Evolutionary conservation across 306 rosid species (phyloP).

Genomic region (Begonia fuchsioides): DNA sequence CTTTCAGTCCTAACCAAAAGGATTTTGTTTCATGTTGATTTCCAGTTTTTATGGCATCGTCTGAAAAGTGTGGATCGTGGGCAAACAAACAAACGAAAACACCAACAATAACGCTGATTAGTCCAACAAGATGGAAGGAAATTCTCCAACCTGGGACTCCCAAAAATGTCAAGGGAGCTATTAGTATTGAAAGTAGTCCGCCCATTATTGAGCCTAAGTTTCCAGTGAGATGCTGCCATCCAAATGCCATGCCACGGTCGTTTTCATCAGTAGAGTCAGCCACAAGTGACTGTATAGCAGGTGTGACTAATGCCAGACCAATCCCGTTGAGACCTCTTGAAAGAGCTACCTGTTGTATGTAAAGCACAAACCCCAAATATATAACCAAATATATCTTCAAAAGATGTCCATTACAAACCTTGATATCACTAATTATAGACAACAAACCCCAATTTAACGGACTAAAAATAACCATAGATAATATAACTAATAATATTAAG

Average conservation of each 20-base stretch:
- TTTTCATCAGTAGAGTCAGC: constrained; percentile 80
- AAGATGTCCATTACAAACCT: too few relatives aligned
- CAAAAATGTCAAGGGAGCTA: constrained; percentile 60
- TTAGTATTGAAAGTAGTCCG: constrained; percentile 58
- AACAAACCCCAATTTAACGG: too few relatives aligned
- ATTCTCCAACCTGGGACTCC: constrained; percentile 96
- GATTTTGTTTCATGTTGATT: constrained; percentile 21
- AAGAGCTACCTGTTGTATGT: constrained; percentile 54
- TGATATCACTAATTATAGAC: too few relatives aligned
- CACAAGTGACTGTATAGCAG: constrained; percentile 90
- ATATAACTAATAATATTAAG: too few relatives aligned
- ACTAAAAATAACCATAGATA: too few relatives aligned
- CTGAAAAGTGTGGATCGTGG: constrained; percentile 59
- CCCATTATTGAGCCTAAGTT: constrained; percentile 76
- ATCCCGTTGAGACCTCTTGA: constrained; percentile 88
- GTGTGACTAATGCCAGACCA: constrained; percentile 87
- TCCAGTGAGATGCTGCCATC: constrained; percentile 88
- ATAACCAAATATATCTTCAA: too few relatives aligned
- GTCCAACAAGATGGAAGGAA: constrained; percentile 72
- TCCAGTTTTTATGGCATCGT: constrained; percentile 14
- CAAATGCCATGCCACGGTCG: constrained; percentile 82
- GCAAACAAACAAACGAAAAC: constrained; percentile 51
- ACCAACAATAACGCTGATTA: constrained; percentile 65
- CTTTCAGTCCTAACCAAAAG: constrained; percentile 48
- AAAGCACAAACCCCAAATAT: too few relatives aligned